A percentile compares a stretch with the other conserved stretches of the same genome.
Conservation (phyloP, 2,329 filamentous ascomycete species). For the Colletotrichum salicis region DNA sequence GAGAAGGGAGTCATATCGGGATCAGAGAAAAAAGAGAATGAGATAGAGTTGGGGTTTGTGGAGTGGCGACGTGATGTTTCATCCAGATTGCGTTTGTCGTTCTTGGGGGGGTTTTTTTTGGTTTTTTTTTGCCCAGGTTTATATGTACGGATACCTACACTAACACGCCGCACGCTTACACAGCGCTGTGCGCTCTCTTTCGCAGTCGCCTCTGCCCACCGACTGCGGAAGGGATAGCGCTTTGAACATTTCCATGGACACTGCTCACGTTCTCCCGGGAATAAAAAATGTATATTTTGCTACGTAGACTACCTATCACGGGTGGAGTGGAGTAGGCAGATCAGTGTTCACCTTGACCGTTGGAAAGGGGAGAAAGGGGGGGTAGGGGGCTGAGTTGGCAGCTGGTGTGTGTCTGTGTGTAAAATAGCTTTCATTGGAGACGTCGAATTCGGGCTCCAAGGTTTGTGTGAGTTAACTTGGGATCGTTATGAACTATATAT, state of each 20-base stretch:
- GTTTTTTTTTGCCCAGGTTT: neutral
- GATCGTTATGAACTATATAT: neutral
- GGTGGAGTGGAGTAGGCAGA: neutral
- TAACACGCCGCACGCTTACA: too few relatives aligned
- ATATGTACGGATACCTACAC: neutral
- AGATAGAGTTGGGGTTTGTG: slow-evolving; percentile 8
- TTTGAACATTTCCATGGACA: neutral
- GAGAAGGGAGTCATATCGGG: neutral
- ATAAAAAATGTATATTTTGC: neutral
- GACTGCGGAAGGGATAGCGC: neutral
- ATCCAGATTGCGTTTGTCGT: neutral
- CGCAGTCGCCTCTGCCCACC: neutral
- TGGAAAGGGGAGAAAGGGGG: neutral
- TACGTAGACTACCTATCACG: neutral
- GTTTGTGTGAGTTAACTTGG: neutral
- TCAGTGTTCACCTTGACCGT: neutral
- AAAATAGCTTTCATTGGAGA: neutral
- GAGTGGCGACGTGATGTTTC: neutral
- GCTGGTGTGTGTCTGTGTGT: neutral
- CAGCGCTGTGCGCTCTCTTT: neutral
- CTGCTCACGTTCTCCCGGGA: neutral
- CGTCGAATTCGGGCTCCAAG: neutral
- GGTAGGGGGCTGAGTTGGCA: neutral
- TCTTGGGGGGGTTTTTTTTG: too few relatives aligned
- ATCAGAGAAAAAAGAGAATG: neutral